Percentiles rank a stretch among this genome's conserved stretches.
phyloP scores from a whole-genome alignment of 441 rosid species.

The Syzygium malaccense region DNA sequence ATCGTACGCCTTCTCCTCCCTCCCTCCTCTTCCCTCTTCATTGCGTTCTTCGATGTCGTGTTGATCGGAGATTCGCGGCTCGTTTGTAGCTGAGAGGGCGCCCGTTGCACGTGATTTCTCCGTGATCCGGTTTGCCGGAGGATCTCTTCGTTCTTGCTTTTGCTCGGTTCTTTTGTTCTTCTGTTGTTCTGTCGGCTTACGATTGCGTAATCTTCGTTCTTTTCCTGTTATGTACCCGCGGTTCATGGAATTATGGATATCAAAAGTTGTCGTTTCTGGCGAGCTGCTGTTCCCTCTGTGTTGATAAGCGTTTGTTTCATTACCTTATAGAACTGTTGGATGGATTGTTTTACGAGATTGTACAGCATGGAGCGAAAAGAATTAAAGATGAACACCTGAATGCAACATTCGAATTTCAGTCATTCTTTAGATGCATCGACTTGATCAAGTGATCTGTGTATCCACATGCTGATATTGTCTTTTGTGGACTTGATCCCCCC shows the following conservation, averaged over 20 bases:
- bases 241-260: not conserved
- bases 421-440: not conserved
- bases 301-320: not conserved
- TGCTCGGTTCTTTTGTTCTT: not conserved
- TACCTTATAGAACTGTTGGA: not conserved
- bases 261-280: not conserved
- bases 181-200: not conserved
- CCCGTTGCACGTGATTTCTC: not conserved
- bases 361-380: not conserved
- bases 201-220: not conserved
- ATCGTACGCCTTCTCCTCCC: conserved; percentile 39
- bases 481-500: not conserved
- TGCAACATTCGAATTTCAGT: not conserved
- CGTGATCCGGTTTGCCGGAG: not conserved
- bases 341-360: not conserved
- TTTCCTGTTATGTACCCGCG: not conserved
- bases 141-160: not conserved
- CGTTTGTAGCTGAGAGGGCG: not conserved
- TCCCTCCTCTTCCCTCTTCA: not conserved
- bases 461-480: not conserved
- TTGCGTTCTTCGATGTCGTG: not conserved
- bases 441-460: not conserved
- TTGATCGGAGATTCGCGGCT: not conserved
- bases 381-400: not conserved
- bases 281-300: not conserved